Base-by-base conservation (phyloP, 768 basidiomycete species). In the Multifurca ochricompacta region DNA sequence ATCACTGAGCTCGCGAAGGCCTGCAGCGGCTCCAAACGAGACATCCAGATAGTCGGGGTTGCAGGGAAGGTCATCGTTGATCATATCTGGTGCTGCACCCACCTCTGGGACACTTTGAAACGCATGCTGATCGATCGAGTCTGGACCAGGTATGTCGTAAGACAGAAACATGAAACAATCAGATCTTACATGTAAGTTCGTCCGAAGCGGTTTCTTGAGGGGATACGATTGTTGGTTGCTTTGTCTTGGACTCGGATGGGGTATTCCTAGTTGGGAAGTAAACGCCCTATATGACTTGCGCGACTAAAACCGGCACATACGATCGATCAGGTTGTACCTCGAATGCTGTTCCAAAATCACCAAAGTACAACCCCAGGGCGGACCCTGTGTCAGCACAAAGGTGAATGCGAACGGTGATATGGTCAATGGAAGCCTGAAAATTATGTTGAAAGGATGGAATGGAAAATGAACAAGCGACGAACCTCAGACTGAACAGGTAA, bases 1-100 rank as follows among this genome's bases (percentile, higher is more conserved):
- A 51, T 87, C 87, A 28, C 75, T 74, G 47, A 87, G 74, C 64
- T 82, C 85, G 47, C 81, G 77, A 16, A 91, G 70, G 13, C 90
- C 90, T 4, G 82, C 86, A 16, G 88, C 83, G 21, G 87, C 71
- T 36, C 86, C 83, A 59, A 90, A 89, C 3, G 88, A 85, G 48
- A 79, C 80, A 59, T 92, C 90, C 42, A 98, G 74, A 64, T 94
- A 98, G 64, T 93, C 89, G 43, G 76, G 70, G 66, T 98, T 95
- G 19, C 77, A 86, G 0, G 95, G 95, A 8, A 98, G 72, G 66
- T 98, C 93, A 62, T 98, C 95, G 30, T 75, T 73, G 53, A 98
- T 85, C 82, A 96, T 83, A 68, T 97, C 95, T 13, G 89, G 83
- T 8, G 82, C 78, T 9, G 81, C 77, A 19, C 87, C 85, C 37